Base-by-base conservation (phyloP, 768 basidiomycete genomes). In the Russula lepida region DNA sequence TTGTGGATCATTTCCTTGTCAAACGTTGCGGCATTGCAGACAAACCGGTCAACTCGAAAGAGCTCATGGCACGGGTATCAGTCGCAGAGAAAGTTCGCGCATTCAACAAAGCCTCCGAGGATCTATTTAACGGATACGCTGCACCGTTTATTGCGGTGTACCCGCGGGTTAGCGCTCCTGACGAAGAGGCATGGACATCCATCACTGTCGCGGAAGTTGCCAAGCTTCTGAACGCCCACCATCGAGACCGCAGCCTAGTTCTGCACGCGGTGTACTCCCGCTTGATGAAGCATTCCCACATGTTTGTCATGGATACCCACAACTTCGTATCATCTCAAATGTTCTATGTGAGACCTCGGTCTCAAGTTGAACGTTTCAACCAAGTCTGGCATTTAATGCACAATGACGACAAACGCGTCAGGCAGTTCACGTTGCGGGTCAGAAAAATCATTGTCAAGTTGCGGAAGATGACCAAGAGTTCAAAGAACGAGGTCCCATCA, bases 281-380 rank as follows among this genome's bases (percentile, higher is more conserved):
- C 64, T 74, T 94, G 64, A 83, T 91, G 79, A 70, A 74, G 7
- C 68, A 78, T 21, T 68, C 81, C 2, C 48, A 74, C 9, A 73
- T 80, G 37, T 95, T 85, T 66, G 69, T 84, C 19, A 79, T 84
- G 4, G 72, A 79, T 23, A 68, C 72, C 12, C 66, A 72, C 47
- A 67, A 71, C 27, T 86, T 86, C 68, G 71, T 79, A 27, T 63
- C 71, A 23, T 72, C 73, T 4, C 82, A 84, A 59, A 72, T 65
- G 1, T 88, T 92, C 72, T 66, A 75, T 46, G 80, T 93, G 32
- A 84, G 91, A 2, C 88, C 91, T 0, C 70, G 72, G 50, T 71
- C 74, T 4, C 80, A 89, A 37, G 74, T 88, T 2, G 68, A 79
- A 27, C 78, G 77, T 56, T 71, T 91, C 41, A 58, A 77, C 37